A percentile compares a stretch with the other conserved stretches of the same genome.
Conservation (phyloP, 495 filamentous ascomycete genomes). For the Penicilliopsis zonata region DNA sequence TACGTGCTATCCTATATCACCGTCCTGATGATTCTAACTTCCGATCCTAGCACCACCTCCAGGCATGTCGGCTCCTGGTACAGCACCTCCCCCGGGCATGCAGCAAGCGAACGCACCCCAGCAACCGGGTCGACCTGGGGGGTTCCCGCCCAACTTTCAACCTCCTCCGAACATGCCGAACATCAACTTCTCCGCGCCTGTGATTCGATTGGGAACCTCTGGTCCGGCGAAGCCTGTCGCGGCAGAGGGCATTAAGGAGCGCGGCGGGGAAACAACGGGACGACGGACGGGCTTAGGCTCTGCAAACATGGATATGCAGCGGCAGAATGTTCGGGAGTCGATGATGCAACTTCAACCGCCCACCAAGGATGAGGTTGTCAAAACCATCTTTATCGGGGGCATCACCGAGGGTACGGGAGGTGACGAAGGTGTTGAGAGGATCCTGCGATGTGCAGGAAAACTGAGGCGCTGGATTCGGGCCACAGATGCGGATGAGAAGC, state of each 20-base stretch:
- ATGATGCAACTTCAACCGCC: constrained; percentile 74
- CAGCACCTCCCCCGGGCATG: constrained; percentile 66
- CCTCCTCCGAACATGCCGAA: constrained; percentile 87
- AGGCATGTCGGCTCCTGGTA: constrained; percentile 55
- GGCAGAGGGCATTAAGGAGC: constrained; percentile 37
- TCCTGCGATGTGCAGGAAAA: constrained; percentile 66
- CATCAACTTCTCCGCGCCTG: constrained; percentile 95
- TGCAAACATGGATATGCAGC: constrained; percentile 51
- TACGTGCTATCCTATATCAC: background rate
- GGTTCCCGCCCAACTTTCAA: constrained; percentile 77
- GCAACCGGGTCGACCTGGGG: constrained; percentile 61
- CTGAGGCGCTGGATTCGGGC: constrained; percentile 78
- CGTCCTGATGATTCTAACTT: constrained; percentile 4
- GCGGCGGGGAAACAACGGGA: constrained; percentile 33
- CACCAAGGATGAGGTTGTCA: constrained; percentile 77
- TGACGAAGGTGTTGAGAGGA: constrained; percentile 72
- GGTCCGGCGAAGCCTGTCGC: constrained; percentile 53
- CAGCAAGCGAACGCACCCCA: constrained; percentile 56
- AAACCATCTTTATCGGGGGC: constrained; percentile 81
- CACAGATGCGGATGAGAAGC: constrained; percentile 71
- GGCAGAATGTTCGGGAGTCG: constrained; percentile 57
- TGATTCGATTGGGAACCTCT: constrained; percentile 77
- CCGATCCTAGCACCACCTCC: constrained; percentile 21
- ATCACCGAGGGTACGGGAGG: constrained; percentile 67
- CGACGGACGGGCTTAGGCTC: constrained; percentile 57